phyloP scores from a whole-genome alignment of 441 rosid species.

The Manihot esculenta region DNA sequence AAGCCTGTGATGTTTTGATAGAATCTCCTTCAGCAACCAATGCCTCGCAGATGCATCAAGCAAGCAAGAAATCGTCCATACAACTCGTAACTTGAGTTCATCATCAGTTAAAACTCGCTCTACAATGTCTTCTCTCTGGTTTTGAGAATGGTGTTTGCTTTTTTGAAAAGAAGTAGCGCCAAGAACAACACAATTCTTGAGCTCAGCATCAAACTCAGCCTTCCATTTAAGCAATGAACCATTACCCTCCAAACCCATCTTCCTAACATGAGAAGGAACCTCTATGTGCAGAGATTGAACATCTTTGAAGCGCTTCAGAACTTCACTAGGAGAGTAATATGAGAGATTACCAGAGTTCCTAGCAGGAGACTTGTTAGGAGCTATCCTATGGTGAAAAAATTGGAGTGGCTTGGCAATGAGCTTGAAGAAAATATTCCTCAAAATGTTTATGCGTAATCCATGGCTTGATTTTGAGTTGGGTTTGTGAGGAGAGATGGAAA shows the following conservation, averaged over 20 bases:
- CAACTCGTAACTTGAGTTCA: constrained; percentile 35
- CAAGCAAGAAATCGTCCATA: constrained; percentile 42
- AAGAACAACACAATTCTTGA: constrained; percentile 38
- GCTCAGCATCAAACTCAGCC: constrained; percentile 35
- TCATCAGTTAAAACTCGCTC: constrained; percentile 27
- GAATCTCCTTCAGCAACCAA: constrained; percentile 27
- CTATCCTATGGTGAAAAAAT: constrained; percentile 23
- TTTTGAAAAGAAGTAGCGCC: constrained; percentile 33
- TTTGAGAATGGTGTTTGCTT: not conserved
- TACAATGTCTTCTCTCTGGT: not conserved
- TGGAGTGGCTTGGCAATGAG: constrained; percentile 27
- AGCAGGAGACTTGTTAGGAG: constrained; percentile 1
- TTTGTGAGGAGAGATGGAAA: constrained; percentile 28
- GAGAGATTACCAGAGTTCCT: not conserved
- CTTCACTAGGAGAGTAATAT: constrained; percentile 7
- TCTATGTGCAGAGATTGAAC: constrained; percentile 28
- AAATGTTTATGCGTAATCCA: not conserved
- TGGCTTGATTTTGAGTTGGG: constrained; percentile 8
- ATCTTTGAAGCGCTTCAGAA: constrained; percentile 30
- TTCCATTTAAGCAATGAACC: constrained; percentile 41
- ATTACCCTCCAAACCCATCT: constrained; percentile 12
- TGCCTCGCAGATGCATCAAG: constrained; percentile 39
- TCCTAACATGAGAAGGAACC: constrained; percentile 27
- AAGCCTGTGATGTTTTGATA: constrained; percentile 27
- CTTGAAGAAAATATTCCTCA: constrained; percentile 14